Base-by-base conservation (phyloP, 2,329 filamentous ascomycete species). In the Fusarium sp. region DNA sequence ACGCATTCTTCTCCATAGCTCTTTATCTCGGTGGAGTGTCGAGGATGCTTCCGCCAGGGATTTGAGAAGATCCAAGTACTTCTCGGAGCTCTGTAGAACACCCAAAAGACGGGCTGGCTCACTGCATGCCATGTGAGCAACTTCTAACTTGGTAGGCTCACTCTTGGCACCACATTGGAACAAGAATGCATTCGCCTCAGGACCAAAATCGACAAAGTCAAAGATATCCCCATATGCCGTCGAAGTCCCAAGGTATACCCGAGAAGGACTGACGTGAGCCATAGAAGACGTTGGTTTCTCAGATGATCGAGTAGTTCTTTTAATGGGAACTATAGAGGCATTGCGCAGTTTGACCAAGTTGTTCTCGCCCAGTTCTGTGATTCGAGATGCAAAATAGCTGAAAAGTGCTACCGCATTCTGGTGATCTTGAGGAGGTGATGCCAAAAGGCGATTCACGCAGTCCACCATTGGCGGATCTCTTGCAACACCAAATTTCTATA, bases 191-290 rank as follows among this genome's bases (percentile, higher is more conserved):
- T 98, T 98, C 4, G 93, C 95, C 78, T 95, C 91, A 37, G 87
- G 83, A 0, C 95, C 94, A 82, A 98, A 99, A 78, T 98, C 93
- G 17, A 98, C 95, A 80, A 98, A 99, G 78, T 98, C 94, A 73
- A 99, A 97, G 35, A 99, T 97, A 35, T 97, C 93, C 14, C 90
- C 92, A 76, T 97, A 99, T 11, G 85, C 86, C 4, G 83, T 79
- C 9, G 87, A 90, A 32, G 72, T 91, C 12, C 96, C 96, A 4
- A 99, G 85, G 79, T 97, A 99, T 69, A 92, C 94, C 42, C 90
- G 86, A 48, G 87, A 88, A 8, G 96, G 95, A 18, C 88, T 86
- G 46, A 94, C 85, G 73, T 79, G 74, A 6, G 75, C 73, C 4
- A 76, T 42, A 4, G 55, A 76, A 45, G 75, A 77, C 59, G 78